Base-by-base conservation (phyloP, 2,329 filamentous ascomycete genomes). In the Apiospora aurea region DNA sequence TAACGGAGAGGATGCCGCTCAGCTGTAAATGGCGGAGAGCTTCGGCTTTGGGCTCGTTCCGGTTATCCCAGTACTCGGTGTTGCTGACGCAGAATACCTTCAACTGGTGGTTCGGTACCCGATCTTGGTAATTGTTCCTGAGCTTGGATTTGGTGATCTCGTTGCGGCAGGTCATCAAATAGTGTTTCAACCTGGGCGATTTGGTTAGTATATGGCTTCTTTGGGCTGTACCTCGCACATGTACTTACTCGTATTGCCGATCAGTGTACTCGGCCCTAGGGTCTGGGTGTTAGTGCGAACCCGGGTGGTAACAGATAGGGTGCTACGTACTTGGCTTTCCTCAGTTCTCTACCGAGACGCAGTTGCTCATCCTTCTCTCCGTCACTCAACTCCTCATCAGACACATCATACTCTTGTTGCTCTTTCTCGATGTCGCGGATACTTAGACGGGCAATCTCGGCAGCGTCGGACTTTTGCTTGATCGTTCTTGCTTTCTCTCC, bases 21-120 rank as follows among this genome's bases (percentile, higher is more conserved):
- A 86, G 75, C 0, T 76, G 38, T 2, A 87, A 80, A 26, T 77
- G 77, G 0, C 79, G 80, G 26, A 78, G 72, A 4, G 82, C 77
- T 4, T 51, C 69, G 4, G 74, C 72, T 24, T 61, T 78, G 1
- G 79, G 73, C 3, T 72, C 53, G 0, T 76, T 29, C 3, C 85
- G 80, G 29, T 82, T 44, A 0, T 81, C 73, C 83, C 82, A 82
- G 75, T 87, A 87, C 2, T 81, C 72, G 0, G 69, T 78, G 73
- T 87, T 87, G 75, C 85, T 85, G 14, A 84, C 81, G 67, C 84
- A 86, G 72, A 86, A 86, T 7, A 84, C 80, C 2, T 74, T 75
- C 34, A 84, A 72, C 0, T 72, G 66, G 34, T 73, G 75, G 7
- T 66, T 75, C 0, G 75, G 73, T 1, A 81, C 72, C 11, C 75